A percentile compares a stretch with the other conserved stretches of the same genome.
Conservation (phyloP, 2,329 filamentous ascomycete genomes). For the Rhynchosporium graminicola region DNA sequence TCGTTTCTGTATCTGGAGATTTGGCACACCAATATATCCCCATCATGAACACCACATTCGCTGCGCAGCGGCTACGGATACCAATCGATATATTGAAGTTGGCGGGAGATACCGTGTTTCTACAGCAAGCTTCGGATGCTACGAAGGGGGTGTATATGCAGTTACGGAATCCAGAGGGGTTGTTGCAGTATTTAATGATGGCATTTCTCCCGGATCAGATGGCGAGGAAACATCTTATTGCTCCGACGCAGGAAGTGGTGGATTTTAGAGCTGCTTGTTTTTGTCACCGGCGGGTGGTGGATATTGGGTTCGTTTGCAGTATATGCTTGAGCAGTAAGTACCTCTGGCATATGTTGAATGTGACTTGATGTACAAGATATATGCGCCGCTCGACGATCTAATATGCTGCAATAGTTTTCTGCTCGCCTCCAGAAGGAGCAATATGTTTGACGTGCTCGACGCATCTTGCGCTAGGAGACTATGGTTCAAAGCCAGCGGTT, state of each 20-base stretch:
- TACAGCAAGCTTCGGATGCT: slow-evolving; percentile 85
- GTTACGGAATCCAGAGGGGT: slow-evolving; percentile 62
- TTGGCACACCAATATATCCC: slow-evolving; percentile 91
- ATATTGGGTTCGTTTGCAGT: slow-evolving; percentile 92
- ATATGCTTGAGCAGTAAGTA: slow-evolving; percentile 81
- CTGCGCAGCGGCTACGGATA: slow-evolving; percentile 82
- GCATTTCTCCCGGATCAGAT: slow-evolving; percentile 77
- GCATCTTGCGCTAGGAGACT: slow-evolving; percentile 71
- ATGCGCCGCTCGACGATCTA: slow-evolving; percentile 16
- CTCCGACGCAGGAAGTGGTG: slow-evolving; percentile 80
- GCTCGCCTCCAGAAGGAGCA: slow-evolving; percentile 61
- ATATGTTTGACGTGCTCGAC: slow-evolving; percentile 85
- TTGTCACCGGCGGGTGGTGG: slow-evolving; percentile 87
- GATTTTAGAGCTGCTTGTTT: slow-evolving; percentile 99
- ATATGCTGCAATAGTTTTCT: slow-evolving; percentile 60
- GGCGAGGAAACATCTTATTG: slow-evolving; percentile 65
- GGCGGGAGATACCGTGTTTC: slow-evolving; percentile 81
- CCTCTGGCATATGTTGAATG: neutral
- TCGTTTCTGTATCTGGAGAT: slow-evolving; percentile 84
- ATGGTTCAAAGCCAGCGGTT: slow-evolving; percentile 76
- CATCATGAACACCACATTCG: slow-evolving; percentile 98
- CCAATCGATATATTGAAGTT: slow-evolving; percentile 92
- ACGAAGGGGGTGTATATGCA: slow-evolving; percentile 71
- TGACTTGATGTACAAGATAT: neutral
- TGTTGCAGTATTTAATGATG: slow-evolving; percentile 94